phyloP scores from a whole-genome alignment of 2,329 filamentous ascomycete genomes.

The Cladophialophora psammophila region DNA sequence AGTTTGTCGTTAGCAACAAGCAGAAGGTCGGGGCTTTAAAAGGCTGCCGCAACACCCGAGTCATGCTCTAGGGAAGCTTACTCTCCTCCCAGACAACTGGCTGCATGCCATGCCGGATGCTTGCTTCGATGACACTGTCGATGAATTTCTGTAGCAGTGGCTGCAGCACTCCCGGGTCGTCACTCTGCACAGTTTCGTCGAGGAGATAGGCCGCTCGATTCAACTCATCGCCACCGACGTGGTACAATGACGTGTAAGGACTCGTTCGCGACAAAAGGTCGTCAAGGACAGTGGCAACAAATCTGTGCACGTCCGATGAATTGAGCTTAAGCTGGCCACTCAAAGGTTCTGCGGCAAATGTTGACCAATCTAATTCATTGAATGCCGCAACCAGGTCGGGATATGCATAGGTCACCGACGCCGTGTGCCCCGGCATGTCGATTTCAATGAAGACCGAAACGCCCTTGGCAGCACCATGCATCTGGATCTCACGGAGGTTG shows the following conservation, averaged over 20 bases:
- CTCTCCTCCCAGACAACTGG: constrained; percentile 89
- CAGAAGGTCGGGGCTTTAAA: not conserved
- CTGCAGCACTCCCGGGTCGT: constrained; percentile 68
- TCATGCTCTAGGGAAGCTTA: not conserved
- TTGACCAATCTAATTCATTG: constrained; percentile 61
- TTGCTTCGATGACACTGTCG: constrained; percentile 70
- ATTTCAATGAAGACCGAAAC: constrained; percentile 78
- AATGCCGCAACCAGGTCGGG: constrained; percentile 75
- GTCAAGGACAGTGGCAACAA: constrained; percentile 74
- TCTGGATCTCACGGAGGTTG: constrained; percentile 72
- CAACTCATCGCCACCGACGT: constrained; percentile 87
- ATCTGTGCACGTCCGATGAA: constrained; percentile 71
- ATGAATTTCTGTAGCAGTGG: constrained; percentile 82
- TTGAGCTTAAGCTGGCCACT: constrained; percentile 77
- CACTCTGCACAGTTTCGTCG: constrained; percentile 75
- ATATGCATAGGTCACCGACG: constrained; percentile 69
- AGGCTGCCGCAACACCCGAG: not conserved
- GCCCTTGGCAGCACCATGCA: constrained; percentile 72
- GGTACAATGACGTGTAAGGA: constrained; percentile 77
- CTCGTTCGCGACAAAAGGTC: constrained; percentile 76
- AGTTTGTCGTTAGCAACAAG: not conserved
- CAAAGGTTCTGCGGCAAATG: constrained; percentile 62
- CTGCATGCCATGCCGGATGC: constrained; percentile 69
- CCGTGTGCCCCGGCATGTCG: constrained; percentile 82
- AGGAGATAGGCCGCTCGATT: constrained; percentile 77